phyloP scores from a whole-genome alignment of 768 basidiomycete genomes.

The Pulveroboletus sp. region DNA sequence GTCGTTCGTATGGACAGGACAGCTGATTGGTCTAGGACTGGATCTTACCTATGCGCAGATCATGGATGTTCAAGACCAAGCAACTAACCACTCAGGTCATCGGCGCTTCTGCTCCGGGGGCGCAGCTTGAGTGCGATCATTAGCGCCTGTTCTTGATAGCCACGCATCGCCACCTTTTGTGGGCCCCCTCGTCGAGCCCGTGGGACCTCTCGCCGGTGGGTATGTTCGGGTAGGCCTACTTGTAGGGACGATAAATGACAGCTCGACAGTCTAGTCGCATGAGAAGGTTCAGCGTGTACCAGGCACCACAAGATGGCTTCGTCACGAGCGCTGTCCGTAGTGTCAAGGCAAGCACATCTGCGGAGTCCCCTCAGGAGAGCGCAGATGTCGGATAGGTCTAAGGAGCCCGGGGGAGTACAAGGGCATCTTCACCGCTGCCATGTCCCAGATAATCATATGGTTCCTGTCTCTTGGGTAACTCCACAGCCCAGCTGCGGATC shows the following conservation, averaged over 20 bases:
- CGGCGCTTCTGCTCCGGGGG: not conserved
- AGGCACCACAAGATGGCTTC: not conserved
- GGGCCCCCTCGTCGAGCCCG: constrained; percentile 16
- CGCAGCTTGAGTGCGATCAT: constrained; percentile 8
- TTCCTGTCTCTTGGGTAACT: too few relatives aligned
- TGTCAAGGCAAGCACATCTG: too few relatives aligned
- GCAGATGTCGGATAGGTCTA: too few relatives aligned
- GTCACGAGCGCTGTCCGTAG: too few relatives aligned
- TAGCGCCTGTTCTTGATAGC: constrained; percentile 16
- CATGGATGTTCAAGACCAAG: constrained; percentile 8
- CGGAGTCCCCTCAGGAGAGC: too few relatives aligned
- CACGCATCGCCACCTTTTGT: not conserved
- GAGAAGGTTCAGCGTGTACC: constrained; percentile 6
- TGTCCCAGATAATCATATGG: too few relatives aligned
- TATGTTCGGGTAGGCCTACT: not conserved
- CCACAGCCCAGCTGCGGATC: too few relatives aligned
- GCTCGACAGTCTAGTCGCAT: not conserved
- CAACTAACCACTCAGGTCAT: not conserved
- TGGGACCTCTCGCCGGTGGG: constrained; percentile 4
- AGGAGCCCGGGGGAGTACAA: too few relatives aligned
- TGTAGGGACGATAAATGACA: not conserved
- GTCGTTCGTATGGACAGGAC: not conserved
- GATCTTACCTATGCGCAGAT: constrained; percentile 1
- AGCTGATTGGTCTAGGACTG: not conserved
- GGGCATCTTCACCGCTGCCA: too few relatives aligned